Percentiles rank a stretch among this genome's conserved stretches.
Conservation (phyloP, 148 eudicot species). For the Dysphania ambrosioides region DNA sequence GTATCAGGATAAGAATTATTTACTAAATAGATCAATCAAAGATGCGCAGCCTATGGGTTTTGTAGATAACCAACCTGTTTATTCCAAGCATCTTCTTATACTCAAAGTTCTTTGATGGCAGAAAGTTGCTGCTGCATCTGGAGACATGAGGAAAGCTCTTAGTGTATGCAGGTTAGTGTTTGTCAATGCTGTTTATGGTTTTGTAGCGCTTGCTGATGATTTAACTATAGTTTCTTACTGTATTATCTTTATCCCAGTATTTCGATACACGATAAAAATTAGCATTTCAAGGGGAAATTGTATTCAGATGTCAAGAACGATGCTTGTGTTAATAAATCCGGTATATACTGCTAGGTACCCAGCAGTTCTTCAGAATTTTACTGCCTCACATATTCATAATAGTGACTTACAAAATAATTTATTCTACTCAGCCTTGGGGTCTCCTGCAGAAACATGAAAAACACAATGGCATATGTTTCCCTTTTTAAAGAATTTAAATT, state of each 20-base stretch:
- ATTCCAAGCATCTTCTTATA: slow-evolving; percentile 4
- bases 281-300: neutral
- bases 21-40: no score
- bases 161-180: slow-evolving; percentile 72
- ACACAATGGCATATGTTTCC: neutral
- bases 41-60: no score
- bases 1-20: no score
- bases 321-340: neutral
- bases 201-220: neutral
- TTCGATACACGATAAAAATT: neutral
- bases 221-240: neutral
- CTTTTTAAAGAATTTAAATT: neutral
- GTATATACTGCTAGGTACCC: neutral
- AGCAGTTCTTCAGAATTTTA: neutral
- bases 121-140: slow-evolving; percentile 98
- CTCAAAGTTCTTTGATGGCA: slow-evolving; percentile 34
- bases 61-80: neutral
- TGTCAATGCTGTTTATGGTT: slow-evolving; percentile 1
- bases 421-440: neutral
- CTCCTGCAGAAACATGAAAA: neutral
- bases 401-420: no score
- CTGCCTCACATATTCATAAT: neutral
- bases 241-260: neutral
- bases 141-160: slow-evolving; percentile 95
- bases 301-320: neutral